phyloP scores from a whole-genome alignment of 345 rosid genomes.

The Passiflora organensis region DNA sequence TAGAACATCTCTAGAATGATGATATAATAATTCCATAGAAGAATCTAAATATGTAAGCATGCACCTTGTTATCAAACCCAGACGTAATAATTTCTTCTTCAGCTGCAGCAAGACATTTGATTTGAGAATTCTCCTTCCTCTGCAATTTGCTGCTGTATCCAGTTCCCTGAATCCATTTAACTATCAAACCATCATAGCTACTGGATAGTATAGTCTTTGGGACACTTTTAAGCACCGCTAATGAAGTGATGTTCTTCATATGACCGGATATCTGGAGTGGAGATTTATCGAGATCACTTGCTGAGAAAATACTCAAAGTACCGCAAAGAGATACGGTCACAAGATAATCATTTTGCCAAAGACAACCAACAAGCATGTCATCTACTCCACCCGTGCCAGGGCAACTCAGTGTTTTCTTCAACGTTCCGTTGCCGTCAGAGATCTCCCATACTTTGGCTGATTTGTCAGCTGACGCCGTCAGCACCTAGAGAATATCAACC shows the following conservation, averaged over 20 bases:
- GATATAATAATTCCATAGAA: not conserved
- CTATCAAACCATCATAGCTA: constrained; percentile 87
- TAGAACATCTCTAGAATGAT: not conserved
- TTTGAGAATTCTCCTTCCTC: constrained; percentile 72
- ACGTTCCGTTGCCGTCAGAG: constrained; percentile 55
- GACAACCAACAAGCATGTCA: constrained; percentile 94
- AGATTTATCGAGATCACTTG: constrained; percentile 66
- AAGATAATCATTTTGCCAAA: constrained; percentile 84
- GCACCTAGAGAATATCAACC: constrained; percentile 37
- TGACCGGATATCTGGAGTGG: constrained; percentile 76
- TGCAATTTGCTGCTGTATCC: constrained; percentile 76
- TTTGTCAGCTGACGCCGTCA: constrained; percentile 96
- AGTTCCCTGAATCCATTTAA: constrained; percentile 82
- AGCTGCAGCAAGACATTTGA: constrained; percentile 78
- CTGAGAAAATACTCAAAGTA: constrained; percentile 64
- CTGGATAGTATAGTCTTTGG: constrained; percentile 61
- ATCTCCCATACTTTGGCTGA: constrained; percentile 94
- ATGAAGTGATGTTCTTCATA: constrained; percentile 74
- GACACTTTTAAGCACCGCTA: constrained; percentile 55
- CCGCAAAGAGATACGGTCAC: constrained; percentile 95
- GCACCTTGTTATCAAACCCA: constrained; percentile 90
- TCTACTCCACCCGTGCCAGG: constrained; percentile 76
- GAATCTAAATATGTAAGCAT: not conserved
- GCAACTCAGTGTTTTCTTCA: constrained; percentile 61
- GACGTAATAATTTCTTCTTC: constrained; percentile 80